Evolutionary conservation across 2,329 filamentous ascomycete species (phyloP), one percentile per base, ranked within the genome.

Genomic region (Tolypocladium capitatum): DNA sequence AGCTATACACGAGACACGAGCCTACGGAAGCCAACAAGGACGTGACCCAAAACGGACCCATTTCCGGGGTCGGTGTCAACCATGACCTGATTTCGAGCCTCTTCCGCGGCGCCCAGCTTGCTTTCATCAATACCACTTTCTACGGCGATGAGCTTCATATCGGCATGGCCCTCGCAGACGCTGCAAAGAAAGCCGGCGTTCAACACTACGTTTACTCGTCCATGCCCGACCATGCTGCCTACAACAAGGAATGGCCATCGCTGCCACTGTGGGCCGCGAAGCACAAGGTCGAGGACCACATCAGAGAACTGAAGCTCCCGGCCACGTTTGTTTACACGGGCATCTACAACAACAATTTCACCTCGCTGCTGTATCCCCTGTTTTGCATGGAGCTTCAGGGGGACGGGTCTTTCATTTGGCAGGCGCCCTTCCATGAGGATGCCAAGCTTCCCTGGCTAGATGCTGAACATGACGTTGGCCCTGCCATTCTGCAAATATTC

Each of bases 341-440:
- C 50, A 96, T 96, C 58, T 98, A 97, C 73, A 95, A 97, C 74
- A 97, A 97, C 68, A 97, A 98, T 64, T 98, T 97, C 68, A 97
- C 91, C 30, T 92, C 86, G 43, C 74, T 96, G 31, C 81, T 81
- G 1, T 97, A 95, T 61, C 92, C 92, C 1, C 75, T 97, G 4
- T 97, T 97, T 70, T 92, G 90, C 68, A 94, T 96, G 85, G 88
- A 94, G 53, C 71, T 94, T 43, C 82, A 88, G 65, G 65, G 73
- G 1, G 88, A 96, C 58, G 89, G 87, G 18, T 89, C 85, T 47
- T 96, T 96, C 63, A 71, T 83, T 49, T 97, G 92, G 92, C 82
- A 88, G 60, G 91, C 91, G 2, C 92, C 92, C 0, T 97, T 97
- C 64, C 86, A 95, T 58, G 86, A 88, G 2, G 79, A 95, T 56